phyloP scores from a whole-genome alignment of 192 early-diverging fungal genomes.

The Lunasporangiospora selenospora region DNA sequence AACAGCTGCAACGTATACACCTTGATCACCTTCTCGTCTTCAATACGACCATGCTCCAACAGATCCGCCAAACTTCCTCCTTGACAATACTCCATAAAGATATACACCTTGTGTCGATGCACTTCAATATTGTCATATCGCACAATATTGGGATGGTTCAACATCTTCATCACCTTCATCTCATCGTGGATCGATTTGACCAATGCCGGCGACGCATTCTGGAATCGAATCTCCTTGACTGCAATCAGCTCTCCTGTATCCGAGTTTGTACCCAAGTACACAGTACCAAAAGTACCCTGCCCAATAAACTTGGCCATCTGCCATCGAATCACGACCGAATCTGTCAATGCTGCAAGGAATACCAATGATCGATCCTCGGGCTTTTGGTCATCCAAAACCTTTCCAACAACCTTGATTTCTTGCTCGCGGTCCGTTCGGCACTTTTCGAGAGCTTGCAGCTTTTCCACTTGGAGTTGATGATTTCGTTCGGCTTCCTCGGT shows the following conservation, averaged over 20 bases:
- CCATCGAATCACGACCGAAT: conserved; percentile 85
- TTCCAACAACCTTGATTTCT: conserved; percentile 68
- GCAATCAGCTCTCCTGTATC: conserved; percentile 88
- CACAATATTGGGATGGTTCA: conserved; percentile 90
- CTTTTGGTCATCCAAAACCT: conserved; percentile 77
- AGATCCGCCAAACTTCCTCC: conserved; percentile 75
- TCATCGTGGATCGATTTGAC: conserved; percentile 85
- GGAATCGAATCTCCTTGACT: conserved; percentile 91
- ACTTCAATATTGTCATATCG: conserved; percentile 93
- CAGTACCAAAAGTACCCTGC: conserved; percentile 87
- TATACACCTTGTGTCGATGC: conserved; percentile 84
- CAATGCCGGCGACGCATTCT: conserved; percentile 66
- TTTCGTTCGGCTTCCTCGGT: conserved; percentile 47
- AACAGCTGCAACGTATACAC: conserved; percentile 85
- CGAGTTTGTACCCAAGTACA: conserved; percentile 85
- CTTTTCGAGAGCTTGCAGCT: conserved; percentile 63
- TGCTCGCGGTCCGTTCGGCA: conserved; percentile 55
- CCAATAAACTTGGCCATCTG: conserved; percentile 86
- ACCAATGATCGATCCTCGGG: conserved; percentile 83
- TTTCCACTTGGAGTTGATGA: conserved; percentile 23
- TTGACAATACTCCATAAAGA: conserved; percentile 94
- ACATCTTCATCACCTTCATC: conserved; percentile 91
- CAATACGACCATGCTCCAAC: conserved; percentile 82
- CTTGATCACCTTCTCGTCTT: conserved; percentile 74
- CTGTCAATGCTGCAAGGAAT: conserved; percentile 76